Evolutionary conservation across 805 yeast species (phyloP).

Genomic region (Barnettozyma wickerhamii): DNA sequence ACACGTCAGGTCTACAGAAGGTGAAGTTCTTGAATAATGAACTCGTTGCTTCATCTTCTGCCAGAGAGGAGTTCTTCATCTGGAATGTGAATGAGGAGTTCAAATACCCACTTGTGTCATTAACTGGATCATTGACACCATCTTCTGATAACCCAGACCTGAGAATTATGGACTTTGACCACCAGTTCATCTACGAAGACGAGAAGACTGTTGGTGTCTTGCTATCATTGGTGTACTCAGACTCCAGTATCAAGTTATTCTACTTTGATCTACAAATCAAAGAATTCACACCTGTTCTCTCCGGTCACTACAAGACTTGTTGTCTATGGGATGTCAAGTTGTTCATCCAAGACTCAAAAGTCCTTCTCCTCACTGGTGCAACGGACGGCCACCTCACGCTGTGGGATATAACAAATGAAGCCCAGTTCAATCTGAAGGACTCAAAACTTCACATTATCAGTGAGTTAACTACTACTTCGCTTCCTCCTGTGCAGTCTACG

Average conservation of each 20-base stretch:
- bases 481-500: slow-evolving; percentile 31
- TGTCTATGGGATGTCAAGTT: slow-evolving; percentile 68
- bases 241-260: slow-evolving; percentile 73
- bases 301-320: slow-evolving; percentile 61
- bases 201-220: slow-evolving; percentile 39
- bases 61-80: slow-evolving; percentile 81
- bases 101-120: slow-evolving; percentile 40
- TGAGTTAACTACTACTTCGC: slow-evolving; percentile 2
- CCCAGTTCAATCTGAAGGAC: slow-evolving; percentile 20
- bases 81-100: slow-evolving; percentile 57
- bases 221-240: slow-evolving; percentile 75
- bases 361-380: slow-evolving; percentile 53
- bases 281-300: slow-evolving; percentile 39
- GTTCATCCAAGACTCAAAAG: slow-evolving; percentile 25
- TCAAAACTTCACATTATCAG: slow-evolving; percentile 5
- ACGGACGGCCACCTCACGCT: slow-evolving; percentile 78
- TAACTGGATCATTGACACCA: slow-evolving; percentile 52
- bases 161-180: slow-evolving; percentile 82
- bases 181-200: slow-evolving; percentile 33
- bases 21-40: slow-evolving; percentile 54
- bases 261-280: slow-evolving; percentile 36
- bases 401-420: slow-evolving; percentile 45
- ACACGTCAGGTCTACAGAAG: slow-evolving; percentile 84
- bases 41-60: slow-evolving; percentile 57
- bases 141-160: slow-evolving; percentile 67